phyloP scores from a whole-genome alignment of 257 asterid species.

The Thymus quinquecostatus region DNA sequence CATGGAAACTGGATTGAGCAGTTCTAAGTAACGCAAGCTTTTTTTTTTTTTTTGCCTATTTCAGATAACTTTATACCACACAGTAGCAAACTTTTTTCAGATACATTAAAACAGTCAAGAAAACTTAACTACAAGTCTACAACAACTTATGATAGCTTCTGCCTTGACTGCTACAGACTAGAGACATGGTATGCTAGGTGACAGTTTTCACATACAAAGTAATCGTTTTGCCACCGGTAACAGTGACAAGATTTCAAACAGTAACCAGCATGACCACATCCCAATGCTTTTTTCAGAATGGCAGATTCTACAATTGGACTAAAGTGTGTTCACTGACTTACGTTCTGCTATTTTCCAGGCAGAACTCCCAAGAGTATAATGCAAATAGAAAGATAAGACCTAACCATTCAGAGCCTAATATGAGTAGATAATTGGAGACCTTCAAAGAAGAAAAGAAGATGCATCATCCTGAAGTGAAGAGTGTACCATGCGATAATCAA shows the following conservation, averaged over 20 bases:
- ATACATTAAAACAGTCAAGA: no score
- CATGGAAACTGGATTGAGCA: not conserved
- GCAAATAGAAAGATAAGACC: not conserved
- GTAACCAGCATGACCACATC: not conserved
- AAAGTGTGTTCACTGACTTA: not conserved
- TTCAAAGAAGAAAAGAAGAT: conserved; percentile 19
- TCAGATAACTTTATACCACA: not conserved
- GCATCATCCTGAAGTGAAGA: conserved; percentile 14
- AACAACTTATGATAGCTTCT: no score
- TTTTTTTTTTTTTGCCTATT: not conserved
- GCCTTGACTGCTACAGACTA: no score
- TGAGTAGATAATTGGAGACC: not conserved
- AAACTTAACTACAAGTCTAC: no score
- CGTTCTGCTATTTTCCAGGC: not conserved
- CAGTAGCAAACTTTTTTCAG: no score
- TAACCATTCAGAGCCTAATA: not conserved
- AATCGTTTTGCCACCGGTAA: no score
- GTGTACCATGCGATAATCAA: conserved; percentile 65
- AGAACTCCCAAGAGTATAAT: not conserved
- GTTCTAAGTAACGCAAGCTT: not conserved
- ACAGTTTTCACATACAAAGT: no score
- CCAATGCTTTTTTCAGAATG: not conserved
- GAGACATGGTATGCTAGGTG: no score
- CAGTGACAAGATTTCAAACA: no score
- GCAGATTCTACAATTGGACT: conserved; percentile 3